phyloP scores from a whole-genome alignment of 805 yeast species.

The Wickerhamiella cacticola region DNA sequence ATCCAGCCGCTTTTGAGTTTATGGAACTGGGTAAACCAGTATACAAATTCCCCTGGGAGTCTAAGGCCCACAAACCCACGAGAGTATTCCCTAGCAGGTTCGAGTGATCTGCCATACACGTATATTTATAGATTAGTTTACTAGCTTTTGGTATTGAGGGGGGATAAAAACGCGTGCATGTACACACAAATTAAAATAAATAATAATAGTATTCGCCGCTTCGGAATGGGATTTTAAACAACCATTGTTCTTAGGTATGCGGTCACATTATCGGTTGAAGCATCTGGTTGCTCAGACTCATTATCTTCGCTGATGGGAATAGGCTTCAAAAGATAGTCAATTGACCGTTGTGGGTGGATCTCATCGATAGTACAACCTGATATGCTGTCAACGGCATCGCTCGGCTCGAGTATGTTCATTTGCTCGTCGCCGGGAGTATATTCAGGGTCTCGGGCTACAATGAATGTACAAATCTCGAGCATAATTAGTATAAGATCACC shows the following conservation, averaged over 20 bases:
- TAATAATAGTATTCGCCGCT: too few relatives aligned
- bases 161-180: neutral
- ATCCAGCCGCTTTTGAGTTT: conserved; percentile 14
- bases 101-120: neutral
- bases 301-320: neutral
- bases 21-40: conserved; percentile 19
- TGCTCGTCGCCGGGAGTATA: neutral
- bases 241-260: neutral
- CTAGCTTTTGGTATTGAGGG: neutral
- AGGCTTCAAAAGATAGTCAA: neutral
- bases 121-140: neutral
- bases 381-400: neutral
- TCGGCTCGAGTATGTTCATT: conserved; percentile 1
- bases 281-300: neutral
- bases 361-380: neutral
- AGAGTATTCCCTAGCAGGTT: conserved; percentile 11
- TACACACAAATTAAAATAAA: neutral
- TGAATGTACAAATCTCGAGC: conserved; percentile 4
- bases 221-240: neutral
- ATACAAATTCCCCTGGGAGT: conserved; percentile 22
- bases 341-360: neutral
- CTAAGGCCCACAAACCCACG: conserved; percentile 1
- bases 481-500: conserved; percentile 6
- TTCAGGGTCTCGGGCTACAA: conserved; percentile 3
- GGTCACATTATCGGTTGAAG: neutral